These are phyloP conservation scores for Boletus coccyginus DNA, from an alignment of 768 basidiomycete genomes.

Conservation along the genomic window DNA sequence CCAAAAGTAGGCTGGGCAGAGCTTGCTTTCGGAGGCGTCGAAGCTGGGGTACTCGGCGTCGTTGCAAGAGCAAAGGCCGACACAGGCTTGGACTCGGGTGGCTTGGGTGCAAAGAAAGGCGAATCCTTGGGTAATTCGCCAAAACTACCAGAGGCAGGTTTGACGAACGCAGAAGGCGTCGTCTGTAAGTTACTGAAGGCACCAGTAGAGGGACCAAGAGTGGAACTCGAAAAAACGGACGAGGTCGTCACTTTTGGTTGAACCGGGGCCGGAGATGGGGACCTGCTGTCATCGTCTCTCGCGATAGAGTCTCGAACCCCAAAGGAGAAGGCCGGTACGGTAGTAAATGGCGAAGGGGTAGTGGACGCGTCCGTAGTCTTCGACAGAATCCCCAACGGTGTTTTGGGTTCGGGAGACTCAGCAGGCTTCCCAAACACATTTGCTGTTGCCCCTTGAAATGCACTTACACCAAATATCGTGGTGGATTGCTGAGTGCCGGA, in stretches of 20 bases:
- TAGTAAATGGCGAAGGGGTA: slow-evolving; percentile 2
- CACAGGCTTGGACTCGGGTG: slow-evolving; percentile 31
- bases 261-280: slow-evolving; percentile 22
- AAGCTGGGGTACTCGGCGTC: slow-evolving; percentile 13
- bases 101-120: slow-evolving; percentile 49
- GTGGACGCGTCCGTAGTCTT: slow-evolving; percentile 1
- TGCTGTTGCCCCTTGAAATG: slow-evolving; percentile 10
- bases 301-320: slow-evolving; percentile 11
- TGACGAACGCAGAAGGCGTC: slow-evolving; percentile 34
- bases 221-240: slow-evolving; percentile 17
- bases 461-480: slow-evolving; percentile 13
- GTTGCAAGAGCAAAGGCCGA: slow-evolving; percentile 38
- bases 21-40: slow-evolving; percentile 23
- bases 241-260: slow-evolving; percentile 6
- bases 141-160: slow-evolving; percentile 36
- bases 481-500: slow-evolving; percentile 9
- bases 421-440: slow-evolving; percentile 8
- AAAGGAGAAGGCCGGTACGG: not conserved
- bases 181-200: slow-evolving; percentile 42
- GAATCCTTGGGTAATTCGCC: slow-evolving; percentile 41
- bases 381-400: slow-evolving; percentile 8
- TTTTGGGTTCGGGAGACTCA: slow-evolving; percentile 9
- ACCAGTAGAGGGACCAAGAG: slow-evolving; percentile 27
- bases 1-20: slow-evolving; percentile 37
- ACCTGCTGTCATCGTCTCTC: slow-evolving; percentile 24